Conservation (phyloP, 352 stramenopile genomes). For the Globisporangium cederbergense region DNA sequence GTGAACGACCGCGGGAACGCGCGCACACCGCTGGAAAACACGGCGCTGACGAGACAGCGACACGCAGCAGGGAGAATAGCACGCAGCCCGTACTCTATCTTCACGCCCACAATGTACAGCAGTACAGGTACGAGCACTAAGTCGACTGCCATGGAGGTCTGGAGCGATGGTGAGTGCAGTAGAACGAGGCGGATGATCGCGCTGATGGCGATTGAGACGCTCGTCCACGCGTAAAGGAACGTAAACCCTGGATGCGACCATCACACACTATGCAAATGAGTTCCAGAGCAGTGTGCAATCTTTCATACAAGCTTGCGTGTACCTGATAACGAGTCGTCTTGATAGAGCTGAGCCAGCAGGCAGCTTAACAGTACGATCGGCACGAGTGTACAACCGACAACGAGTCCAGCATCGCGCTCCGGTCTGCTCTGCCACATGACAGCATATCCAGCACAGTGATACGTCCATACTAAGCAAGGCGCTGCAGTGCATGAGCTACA, state of each 20-base stretch:
- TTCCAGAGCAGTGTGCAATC: background rate
- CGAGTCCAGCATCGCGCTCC: slow-evolving; percentile 54
- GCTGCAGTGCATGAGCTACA: background rate
- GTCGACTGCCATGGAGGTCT: slow-evolving; percentile 40
- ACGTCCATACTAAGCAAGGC: background rate
- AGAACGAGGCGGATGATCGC: slow-evolving; percentile 41
- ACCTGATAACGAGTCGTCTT: slow-evolving; percentile 25
- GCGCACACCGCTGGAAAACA: slow-evolving; percentile 39
- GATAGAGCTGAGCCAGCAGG: slow-evolving; percentile 35
- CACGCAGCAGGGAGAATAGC: slow-evolving; percentile 36
- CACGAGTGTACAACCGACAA: slow-evolving; percentile 54
- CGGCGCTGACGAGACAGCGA: slow-evolving; percentile 28
- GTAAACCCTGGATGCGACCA: slow-evolving; percentile 24
- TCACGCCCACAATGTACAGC: slow-evolving; percentile 14
- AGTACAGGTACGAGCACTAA: slow-evolving; percentile 30
- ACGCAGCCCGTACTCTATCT: slow-evolving; percentile 20
- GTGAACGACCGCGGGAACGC: slow-evolving; percentile 67
- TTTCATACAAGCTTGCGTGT: background rate
- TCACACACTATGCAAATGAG: background rate
- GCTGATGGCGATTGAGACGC: slow-evolving; percentile 43
- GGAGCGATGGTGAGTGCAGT: slow-evolving; percentile 31
- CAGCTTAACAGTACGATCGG: slow-evolving; percentile 60
- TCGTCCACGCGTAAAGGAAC: slow-evolving; percentile 57
- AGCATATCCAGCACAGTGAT: background rate
- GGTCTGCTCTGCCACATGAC: slow-evolving; percentile 22